Conservation (phyloP, 2,329 filamentous ascomycete genomes). For the Sclerotinia borealis region DNA sequence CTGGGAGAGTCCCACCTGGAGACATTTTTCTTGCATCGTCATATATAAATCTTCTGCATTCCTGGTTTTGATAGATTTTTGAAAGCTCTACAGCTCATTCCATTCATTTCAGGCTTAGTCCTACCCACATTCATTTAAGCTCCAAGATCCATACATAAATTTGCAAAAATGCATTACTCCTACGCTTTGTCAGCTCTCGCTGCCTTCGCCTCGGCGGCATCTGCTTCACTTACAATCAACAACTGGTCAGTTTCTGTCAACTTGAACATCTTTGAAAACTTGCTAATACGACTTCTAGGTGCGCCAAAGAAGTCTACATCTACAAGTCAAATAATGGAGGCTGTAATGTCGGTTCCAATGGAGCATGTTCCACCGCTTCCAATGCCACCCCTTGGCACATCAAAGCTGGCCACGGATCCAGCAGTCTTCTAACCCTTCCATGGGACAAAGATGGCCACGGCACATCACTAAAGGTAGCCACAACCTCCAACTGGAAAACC, state of each 20-base stretch:
- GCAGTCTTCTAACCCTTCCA: conserved; percentile 1
- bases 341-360: conserved; percentile 3
- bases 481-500: conserved; percentile 6
- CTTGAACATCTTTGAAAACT: no score
- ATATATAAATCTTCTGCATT: background rate
- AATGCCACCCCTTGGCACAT: conserved; percentile 8
- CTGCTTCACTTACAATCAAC: conserved; percentile 11
- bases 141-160: background rate
- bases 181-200: conserved; percentile 9
- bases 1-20: background rate
- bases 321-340: conserved; percentile 6
- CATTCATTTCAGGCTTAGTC: conserved; percentile 3
- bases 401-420: conserved; percentile 6
- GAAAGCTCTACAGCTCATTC: conserved; percentile 2
- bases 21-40: background rate
- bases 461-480: conserved; percentile 11
- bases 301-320: conserved; percentile 4
- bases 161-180: conserved; percentile 6
- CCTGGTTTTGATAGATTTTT: background rate
- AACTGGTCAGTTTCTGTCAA: background rate
- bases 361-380: background rate
- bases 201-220: conserved; percentile 7
- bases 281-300: background rate
- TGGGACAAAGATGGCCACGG: conserved; percentile 3
- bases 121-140: conserved; percentile 7